Evolutionary conservation across 331 rosid species (phyloP).

Genomic region (Acacia pycnantha): DNA sequence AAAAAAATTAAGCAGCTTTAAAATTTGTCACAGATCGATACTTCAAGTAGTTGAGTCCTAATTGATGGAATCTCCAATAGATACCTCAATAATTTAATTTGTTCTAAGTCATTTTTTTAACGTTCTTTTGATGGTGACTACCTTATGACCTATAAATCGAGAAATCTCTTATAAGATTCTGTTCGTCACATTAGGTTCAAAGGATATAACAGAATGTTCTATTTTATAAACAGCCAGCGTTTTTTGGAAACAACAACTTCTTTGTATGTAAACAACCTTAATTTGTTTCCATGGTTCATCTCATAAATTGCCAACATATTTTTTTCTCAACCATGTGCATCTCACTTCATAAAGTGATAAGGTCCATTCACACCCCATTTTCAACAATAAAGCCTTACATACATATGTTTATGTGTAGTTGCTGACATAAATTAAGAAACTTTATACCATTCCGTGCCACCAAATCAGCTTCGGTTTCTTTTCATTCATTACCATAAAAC

Average conservation of each 20-base stretch:
- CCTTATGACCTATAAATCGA: neutral
- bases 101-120: neutral
- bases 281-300: neutral
- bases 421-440: conserved; percentile 7
- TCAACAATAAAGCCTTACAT: neutral
- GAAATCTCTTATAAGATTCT: neutral
- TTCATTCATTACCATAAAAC: neutral
- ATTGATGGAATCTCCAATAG: neutral
- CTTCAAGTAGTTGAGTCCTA: neutral
- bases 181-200: conserved; percentile 15
- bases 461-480: neutral
- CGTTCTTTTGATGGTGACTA: conserved; percentile 9
- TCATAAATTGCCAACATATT: neutral
- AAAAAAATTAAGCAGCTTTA: neutral
- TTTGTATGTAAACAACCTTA: conserved; percentile 3
- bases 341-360: neutral
- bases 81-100: neutral
- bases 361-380: conserved; percentile 2
- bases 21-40: neutral
- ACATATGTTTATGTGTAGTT: neutral
- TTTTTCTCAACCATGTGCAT: neutral
- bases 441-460: conserved; percentile 5
- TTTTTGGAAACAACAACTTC: neutral
- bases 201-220: neutral
- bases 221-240: neutral